Base-by-base conservation (phyloP, 331 rosid species). In the Spiraea crenata region DNA sequence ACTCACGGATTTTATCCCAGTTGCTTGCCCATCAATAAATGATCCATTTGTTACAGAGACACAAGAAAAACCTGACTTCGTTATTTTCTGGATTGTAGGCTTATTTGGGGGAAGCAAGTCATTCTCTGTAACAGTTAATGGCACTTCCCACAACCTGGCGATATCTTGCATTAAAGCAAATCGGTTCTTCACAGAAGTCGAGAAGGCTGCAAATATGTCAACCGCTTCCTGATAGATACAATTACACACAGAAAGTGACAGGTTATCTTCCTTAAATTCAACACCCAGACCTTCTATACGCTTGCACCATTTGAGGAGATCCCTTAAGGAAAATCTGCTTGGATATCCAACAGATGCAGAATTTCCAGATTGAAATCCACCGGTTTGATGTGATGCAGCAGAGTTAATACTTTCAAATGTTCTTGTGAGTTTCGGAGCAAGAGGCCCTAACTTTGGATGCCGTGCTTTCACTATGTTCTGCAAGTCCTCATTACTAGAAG, bases 221-320 rank as follows among this genome's bases (percentile, higher is more conserved):
- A 89, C 87, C 55, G 99, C 99, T 95, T 93, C 99, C 78, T 80
- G 88, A 78, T 79, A 91, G 41, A 93, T 83, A 69, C 78, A 76
- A 67, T 77, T 47, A 61, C 90, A 66, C 75, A 84, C 85, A 35
- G 83, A 71, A 65, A 73, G 81, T 34, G 93, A 79, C 65, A 90
- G 60, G 61, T 80, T 63, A 78, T 75, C 83, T 50, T 78, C 84
- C 69, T 60, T 77, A 86, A 79, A 82, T 76, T 72, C 68, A 54
- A 90, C 83, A 41, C 87, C 82, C 68, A 84, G 77, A 51, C 86
- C 86, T 6, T 57, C 79, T 52, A 93, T 83, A 67, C 99, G 95
- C 74, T 87, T 91, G 87, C 97, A 89, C 99, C 96, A 93, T 75
- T 93, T 93, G 75, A 93, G 90, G 72, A 93, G 92, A 83, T 93